Percentiles rank a stretch among this genome's conserved stretches.
phyloP scores from a whole-genome alignment of 1,139 yeast species.

The Meyerozyma carpophila region DNA sequence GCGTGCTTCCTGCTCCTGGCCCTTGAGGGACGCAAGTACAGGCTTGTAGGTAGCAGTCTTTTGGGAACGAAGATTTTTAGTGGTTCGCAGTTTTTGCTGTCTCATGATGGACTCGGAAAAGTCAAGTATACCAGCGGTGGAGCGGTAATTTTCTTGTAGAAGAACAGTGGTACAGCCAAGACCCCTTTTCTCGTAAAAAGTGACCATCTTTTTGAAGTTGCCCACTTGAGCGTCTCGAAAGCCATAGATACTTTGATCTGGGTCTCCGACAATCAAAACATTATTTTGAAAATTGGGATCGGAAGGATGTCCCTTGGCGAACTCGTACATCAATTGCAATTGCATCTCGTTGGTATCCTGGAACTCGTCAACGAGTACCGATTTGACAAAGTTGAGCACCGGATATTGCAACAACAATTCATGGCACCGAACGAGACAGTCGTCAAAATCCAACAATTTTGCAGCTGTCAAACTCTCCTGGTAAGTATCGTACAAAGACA shows the following conservation, averaged over 20 bases:
- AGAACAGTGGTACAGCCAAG: conserved; percentile 26
- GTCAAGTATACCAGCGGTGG: conserved; percentile 61
- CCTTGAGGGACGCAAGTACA: conserved; percentile 33
- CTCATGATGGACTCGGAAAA: conserved; percentile 65
- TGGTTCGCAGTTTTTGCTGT: conserved; percentile 46
- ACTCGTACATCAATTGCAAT: conserved; percentile 55
- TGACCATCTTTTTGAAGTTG: conserved; percentile 60
- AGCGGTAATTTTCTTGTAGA: conserved; percentile 72
- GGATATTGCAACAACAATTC: conserved; percentile 40
- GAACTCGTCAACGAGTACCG: conserved; percentile 87
- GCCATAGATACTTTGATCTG: conserved; percentile 91
- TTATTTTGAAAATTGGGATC: conserved; percentile 27
- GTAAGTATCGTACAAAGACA: conserved; percentile 43
- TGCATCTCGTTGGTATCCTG: conserved; percentile 88
- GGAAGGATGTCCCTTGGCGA: conserved; percentile 41
- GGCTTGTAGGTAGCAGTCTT: conserved; percentile 39
- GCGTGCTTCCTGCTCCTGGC: conserved; percentile 49
- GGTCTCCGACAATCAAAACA: conserved; percentile 90
- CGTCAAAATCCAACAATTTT: conserved; percentile 74
- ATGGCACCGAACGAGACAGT: conserved; percentile 57
- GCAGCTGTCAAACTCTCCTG: conserved; percentile 40
- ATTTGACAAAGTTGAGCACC: conserved; percentile 49
- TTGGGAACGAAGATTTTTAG: conserved; percentile 46
- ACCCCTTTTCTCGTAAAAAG: conserved; percentile 28
- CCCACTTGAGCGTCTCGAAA: conserved; percentile 75